Conservation (phyloP, 2,329 filamentous ascomycete genomes). For the Aspergillus spinulosporus region DNA sequence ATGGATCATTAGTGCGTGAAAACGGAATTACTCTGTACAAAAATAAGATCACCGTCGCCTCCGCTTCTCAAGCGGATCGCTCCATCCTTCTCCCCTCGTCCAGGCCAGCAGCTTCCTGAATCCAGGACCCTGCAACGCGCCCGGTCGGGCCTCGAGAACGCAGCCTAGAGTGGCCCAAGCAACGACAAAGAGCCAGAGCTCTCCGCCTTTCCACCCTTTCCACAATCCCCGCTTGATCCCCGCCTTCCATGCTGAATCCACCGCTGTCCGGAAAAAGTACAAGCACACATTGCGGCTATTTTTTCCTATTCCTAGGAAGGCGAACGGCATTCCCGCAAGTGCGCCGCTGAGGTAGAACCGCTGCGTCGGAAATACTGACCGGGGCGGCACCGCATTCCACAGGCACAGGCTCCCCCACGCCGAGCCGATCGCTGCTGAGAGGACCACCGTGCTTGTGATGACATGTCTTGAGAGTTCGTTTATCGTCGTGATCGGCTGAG, state of each 20-base stretch:
- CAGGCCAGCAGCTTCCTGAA: slow-evolving; percentile 73
- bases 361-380: slow-evolving; percentile 72
- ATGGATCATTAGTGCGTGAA: neutral
- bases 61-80: slow-evolving; percentile 59
- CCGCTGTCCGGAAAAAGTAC: slow-evolving; percentile 73
- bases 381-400: slow-evolving; percentile 77
- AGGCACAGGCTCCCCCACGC: slow-evolving; percentile 89
- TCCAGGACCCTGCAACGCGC: slow-evolving; percentile 64
- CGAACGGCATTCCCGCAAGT: slow-evolving; percentile 76
- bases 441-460: slow-evolving; percentile 72
- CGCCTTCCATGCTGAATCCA: slow-evolving; percentile 88
- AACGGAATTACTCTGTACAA: neutral
- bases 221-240: slow-evolving; percentile 89
- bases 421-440: slow-evolving; percentile 80
- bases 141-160: slow-evolving; percentile 71
- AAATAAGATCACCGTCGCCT: slow-evolving; percentile 7
- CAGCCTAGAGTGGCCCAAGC: slow-evolving; percentile 76
- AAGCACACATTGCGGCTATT: slow-evolving; percentile 66
- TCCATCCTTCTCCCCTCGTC: slow-evolving; percentile 72
- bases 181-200: slow-evolving; percentile 78
- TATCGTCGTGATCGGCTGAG: slow-evolving; percentile 66
- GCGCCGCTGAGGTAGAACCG: slow-evolving; percentile 89
- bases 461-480: slow-evolving; percentile 67
- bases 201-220: slow-evolving; percentile 76
- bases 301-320: slow-evolving; percentile 61